Percentiles rank a stretch among this genome's conserved stretches.
phyloP scores from a whole-genome alignment of 345 rosid genomes.

The Brassica rapa region DNA sequence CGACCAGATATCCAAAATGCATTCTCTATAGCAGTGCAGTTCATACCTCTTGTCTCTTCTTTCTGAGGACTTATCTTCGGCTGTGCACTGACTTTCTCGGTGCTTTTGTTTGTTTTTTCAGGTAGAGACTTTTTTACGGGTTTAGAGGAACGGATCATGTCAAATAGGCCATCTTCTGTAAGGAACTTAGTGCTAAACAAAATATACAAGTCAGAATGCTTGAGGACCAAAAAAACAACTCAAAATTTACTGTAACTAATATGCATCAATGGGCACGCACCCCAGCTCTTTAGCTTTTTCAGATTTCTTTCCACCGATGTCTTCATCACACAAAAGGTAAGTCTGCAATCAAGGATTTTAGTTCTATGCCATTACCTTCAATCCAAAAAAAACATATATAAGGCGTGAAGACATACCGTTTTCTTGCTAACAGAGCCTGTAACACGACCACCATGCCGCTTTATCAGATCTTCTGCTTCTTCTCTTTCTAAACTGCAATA shows the following conservation, averaged over 20 bases:
- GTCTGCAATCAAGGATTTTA: slow-evolving; percentile 57
- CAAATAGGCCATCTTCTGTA: slow-evolving; percentile 90
- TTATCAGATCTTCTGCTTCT: slow-evolving; percentile 96
- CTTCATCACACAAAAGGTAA: slow-evolving; percentile 95
- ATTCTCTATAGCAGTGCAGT: slow-evolving; percentile 13
- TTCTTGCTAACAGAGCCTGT: slow-evolving; percentile 98
- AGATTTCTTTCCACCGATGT: slow-evolving; percentile 89
- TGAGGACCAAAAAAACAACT: slow-evolving; percentile 15
- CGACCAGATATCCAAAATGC: slow-evolving; percentile 31
- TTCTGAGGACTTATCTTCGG: slow-evolving; percentile 62
- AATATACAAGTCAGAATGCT: slow-evolving; percentile 33
- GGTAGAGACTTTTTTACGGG: slow-evolving; percentile 44
- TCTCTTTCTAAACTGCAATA: slow-evolving; percentile 88
- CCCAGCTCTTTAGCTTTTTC: slow-evolving; percentile 91
- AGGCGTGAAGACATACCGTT: slow-evolving; percentile 55
- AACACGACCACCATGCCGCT: slow-evolving; percentile 90
- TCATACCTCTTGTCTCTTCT: slow-evolving; percentile 60
- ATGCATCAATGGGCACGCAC: slow-evolving; percentile 48
- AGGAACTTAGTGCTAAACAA: slow-evolving; percentile 70
- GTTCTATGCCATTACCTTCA: slow-evolving; percentile 32
- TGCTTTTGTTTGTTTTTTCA: slow-evolving; percentile 47
- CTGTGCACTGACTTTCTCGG: slow-evolving; percentile 43
- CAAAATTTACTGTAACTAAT: slow-evolving; percentile 10
- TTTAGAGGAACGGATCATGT: slow-evolving; percentile 74
- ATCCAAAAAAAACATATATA: slow-evolving; percentile 27